These are phyloP conservation scores for Blastocystis hominis DNA, from an alignment of 352 stramenopile species.

Conservation along the genomic window DNA sequence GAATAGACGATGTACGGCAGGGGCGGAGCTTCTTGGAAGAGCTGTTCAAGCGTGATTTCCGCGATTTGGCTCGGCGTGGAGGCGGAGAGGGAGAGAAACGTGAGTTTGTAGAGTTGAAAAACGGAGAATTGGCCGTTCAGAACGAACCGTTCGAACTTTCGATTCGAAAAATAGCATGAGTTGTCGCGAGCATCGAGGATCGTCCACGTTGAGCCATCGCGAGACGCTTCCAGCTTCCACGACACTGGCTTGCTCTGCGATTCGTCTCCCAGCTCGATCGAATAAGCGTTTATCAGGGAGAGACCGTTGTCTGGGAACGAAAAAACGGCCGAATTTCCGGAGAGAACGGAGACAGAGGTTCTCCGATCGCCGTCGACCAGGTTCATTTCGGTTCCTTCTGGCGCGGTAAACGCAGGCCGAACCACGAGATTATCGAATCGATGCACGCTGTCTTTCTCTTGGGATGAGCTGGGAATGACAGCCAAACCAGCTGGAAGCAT, in stretches of 20 bases:
- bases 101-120: background rate
- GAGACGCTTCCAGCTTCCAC: background rate
- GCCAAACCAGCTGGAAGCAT: background rate
- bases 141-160: background rate
- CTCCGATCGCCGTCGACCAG: constrained; percentile 2
- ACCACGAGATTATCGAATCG: background rate
- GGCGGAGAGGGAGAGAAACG: background rate
- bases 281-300: background rate
- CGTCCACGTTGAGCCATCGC: background rate
- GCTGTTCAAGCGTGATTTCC: background rate
- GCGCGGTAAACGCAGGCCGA: background rate
- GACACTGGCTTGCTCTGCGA: background rate
- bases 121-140: background rate
- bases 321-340: background rate
- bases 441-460: background rate
- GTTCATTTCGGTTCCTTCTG: background rate
- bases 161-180: background rate
- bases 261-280: background rate
- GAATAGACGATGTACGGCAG: background rate
- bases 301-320: background rate
- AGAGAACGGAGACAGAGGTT: background rate
- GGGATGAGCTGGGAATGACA: background rate
- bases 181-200: background rate
- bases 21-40: background rate
- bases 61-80: background rate